Evolutionary conservation across 2,329 filamentous ascomycete species (phyloP).

Genomic region (Fusarium tupiense): DNA sequence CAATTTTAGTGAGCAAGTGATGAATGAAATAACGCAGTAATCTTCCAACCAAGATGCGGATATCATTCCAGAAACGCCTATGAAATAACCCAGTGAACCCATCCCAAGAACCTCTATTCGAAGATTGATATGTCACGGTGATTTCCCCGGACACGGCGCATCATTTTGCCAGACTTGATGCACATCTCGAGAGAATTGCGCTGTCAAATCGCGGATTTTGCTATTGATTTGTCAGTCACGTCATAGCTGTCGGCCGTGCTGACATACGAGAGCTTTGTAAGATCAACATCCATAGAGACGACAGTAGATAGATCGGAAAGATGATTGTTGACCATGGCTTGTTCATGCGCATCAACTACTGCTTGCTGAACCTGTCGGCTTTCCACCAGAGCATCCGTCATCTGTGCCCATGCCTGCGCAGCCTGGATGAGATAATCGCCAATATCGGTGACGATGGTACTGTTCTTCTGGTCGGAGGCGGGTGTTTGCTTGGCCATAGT

Average conservation of each 20-base stretch:
- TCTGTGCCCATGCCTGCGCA: conserved; percentile 45
- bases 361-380: conserved; percentile 47
- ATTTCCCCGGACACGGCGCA: neutral
- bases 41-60: neutral
- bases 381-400: conserved; percentile 47
- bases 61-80: conserved; percentile 25
- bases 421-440: conserved; percentile 50
- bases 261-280: conserved; percentile 29
- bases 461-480: conserved; percentile 19
- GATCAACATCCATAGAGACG: conserved; percentile 45
- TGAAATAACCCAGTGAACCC: neutral
- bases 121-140: neutral
- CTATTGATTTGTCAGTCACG: conserved; percentile 9
- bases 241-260: neutral
- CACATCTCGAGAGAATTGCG: conserved; percentile 33
- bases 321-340: conserved; percentile 38
- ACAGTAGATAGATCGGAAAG: conserved; percentile 45
- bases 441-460: conserved; percentile 46
- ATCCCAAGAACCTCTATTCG: neutral
- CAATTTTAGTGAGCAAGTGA: neutral
- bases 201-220: conserved; percentile 35
- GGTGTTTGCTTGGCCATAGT: conserved; percentile 24
- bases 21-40: neutral
- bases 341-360: conserved; percentile 42
- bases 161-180: conserved; percentile 28